Evolutionary conservation across 768 basidiomycete species (phyloP), one percentile per base, ranked within the genome.

Genomic region (Lactarius sanguifluus): DNA sequence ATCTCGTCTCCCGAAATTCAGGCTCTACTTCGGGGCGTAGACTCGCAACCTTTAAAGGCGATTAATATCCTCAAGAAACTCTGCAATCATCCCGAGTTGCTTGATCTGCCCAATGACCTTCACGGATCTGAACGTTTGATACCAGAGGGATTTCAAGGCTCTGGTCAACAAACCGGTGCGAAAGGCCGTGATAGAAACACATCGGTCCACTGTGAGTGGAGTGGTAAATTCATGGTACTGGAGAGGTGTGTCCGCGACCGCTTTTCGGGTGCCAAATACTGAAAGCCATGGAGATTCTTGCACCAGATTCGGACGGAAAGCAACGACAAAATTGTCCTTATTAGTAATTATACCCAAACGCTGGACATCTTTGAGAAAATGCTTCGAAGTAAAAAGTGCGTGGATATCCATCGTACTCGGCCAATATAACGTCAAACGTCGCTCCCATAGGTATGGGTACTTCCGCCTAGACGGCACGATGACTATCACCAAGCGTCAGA

Each of bases 281-380:
- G 3, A 67, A 45, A 12, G 18, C n/a, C 18, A 30, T 5, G 43
- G 65, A 95, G 94, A 72, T 95, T 97, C 76, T 77, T 97, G 50
- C 88, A 93, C 73, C 89, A 89, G 34, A 87, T 98, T 54, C 84
- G 83, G 63, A 88, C 85, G 13, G 83, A 89, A 65, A 96, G 92
- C 18, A 90, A 82, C 63, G 95, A 98, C 80, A 98, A 98, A 80
- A 96, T 97, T 65, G 95, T 98, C 18, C 79, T 98, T 52, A 97
- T 98, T 74, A 96, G 94, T 74, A 98, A 98, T 75, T 96, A 96
- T 73, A 98, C 95, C 5, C 94, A 96, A 76, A 98, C 95, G 0
- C 82, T 98, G 3, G 95, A 97, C 75, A 77, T 96, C 12, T 96
- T 98, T 71, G 94, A 96, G 79, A 93, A 89, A 73, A 76, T 96